phyloP scores from a whole-genome alignment of 1,139 yeast genomes.

The Scheffersomyces cryptocercus region DNA sequence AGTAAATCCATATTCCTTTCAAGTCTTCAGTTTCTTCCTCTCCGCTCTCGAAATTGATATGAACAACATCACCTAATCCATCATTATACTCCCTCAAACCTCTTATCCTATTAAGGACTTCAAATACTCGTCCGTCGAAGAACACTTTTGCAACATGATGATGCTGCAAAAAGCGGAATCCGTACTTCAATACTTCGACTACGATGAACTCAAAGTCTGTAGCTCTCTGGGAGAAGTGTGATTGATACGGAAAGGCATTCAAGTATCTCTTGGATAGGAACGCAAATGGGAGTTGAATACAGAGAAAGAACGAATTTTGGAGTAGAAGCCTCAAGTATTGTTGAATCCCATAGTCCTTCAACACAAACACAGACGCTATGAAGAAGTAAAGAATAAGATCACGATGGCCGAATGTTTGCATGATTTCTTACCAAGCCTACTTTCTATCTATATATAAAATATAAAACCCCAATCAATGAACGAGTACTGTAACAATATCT shows the following conservation, averaged over 20 bases:
- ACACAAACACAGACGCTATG: slow-evolving; percentile 5
- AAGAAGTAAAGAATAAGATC: slow-evolving; percentile 10
- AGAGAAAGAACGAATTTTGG: slow-evolving; percentile 2
- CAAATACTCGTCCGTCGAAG: slow-evolving; percentile 11
- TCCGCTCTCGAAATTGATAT: not conserved
- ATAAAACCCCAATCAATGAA: too few relatives aligned
- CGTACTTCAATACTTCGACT: not conserved
- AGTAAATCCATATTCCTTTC: slow-evolving; percentile 11
- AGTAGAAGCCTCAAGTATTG: slow-evolving; percentile 5
- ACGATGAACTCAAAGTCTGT: slow-evolving; percentile 10
- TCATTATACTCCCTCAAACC: slow-evolving; percentile 11
- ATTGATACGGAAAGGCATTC: slow-evolving; percentile 13
- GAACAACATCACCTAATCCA: slow-evolving; percentile 13
- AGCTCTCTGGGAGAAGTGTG: slow-evolving; percentile 12
- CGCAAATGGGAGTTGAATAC: slow-evolving; percentile 5
- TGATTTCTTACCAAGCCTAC: not conserved
- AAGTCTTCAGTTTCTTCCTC: not conserved
- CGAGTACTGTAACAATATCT: too few relatives aligned
- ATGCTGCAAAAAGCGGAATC: not conserved
- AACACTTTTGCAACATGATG: slow-evolving; percentile 4
- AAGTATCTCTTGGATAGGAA: slow-evolving; percentile 8
- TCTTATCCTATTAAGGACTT: slow-evolving; percentile 8
- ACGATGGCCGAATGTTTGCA: slow-evolving; percentile 7
- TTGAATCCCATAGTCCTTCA: slow-evolving; percentile 7
- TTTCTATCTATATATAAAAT: too few relatives aligned